Evolutionary conservation across 1,284 basidiomycete genomes (phyloP).

Genomic region (Heterobasidion parviporum): DNA sequence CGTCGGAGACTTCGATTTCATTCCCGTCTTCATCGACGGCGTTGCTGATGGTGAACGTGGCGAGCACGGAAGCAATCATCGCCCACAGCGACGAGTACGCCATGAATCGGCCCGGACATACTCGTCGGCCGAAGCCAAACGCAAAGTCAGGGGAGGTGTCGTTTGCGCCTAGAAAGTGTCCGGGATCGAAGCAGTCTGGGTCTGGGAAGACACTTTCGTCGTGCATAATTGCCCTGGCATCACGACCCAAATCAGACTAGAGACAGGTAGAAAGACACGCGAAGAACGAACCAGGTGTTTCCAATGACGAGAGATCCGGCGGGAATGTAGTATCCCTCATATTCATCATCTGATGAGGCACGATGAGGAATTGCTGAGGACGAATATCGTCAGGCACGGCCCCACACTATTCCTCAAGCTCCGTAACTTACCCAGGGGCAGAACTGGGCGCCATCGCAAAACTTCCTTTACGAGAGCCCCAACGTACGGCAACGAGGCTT

Average conservation of each 20-base stretch:
- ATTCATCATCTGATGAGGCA: constrained; percentile 23
- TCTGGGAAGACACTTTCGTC: constrained; percentile 5
- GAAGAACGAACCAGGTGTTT: constrained; percentile 20
- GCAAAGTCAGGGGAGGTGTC: constrained; percentile 15
- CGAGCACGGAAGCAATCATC: constrained; percentile 24
- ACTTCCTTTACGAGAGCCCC: constrained; percentile 15
- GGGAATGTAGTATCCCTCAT: constrained; percentile 28
- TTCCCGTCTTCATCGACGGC: neutral
- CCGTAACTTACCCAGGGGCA: constrained; percentile 3
- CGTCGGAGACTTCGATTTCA: constrained; percentile 2
- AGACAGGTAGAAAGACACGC: neutral
- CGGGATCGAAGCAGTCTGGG: constrained; percentile 9
- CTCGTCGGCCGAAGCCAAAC: constrained; percentile 24
- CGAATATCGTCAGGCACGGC: too few species aligned
- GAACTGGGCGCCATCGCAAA: constrained; percentile 13
- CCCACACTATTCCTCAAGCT: constrained; percentile 7
- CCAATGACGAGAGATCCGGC: constrained; percentile 23
- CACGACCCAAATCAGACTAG: neutral
- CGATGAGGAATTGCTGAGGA: constrained; percentile 16
- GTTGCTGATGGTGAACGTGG: constrained; percentile 20
- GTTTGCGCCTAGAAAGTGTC: constrained; percentile 11
- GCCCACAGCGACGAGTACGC: constrained; percentile 29
- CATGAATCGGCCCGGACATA: constrained; percentile 31
- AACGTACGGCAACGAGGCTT: constrained; percentile 11
- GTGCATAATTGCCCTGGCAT: constrained; percentile 4